Evolutionary conservation across 768 basidiomycete species (phyloP).

Genomic region (Boletus subparvulus): DNA sequence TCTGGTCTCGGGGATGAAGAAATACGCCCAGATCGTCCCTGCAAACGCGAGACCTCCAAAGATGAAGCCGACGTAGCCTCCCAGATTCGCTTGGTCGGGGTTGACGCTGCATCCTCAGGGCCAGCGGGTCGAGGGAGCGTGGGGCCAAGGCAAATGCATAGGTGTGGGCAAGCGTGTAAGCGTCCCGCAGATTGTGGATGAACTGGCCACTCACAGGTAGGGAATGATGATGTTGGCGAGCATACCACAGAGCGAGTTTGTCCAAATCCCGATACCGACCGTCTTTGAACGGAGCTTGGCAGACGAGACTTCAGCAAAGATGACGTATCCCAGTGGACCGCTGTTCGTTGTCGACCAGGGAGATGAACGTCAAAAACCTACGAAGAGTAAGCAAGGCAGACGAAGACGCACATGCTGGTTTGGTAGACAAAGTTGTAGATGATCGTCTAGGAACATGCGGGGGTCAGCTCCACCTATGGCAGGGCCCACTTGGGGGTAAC

Average conservation of each 20-base stretch:
- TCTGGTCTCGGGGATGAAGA: constrained; percentile 30
- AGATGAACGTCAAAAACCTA: not conserved
- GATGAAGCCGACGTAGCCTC: constrained; percentile 30
- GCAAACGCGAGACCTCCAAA: constrained; percentile 25
- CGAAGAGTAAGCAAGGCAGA: too few species aligned
- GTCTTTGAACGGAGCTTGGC: constrained; percentile 33
- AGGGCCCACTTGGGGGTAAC: not conserved
- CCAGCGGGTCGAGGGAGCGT: not conserved
- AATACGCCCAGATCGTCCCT: constrained; percentile 26
- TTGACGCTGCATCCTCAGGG: constrained; percentile 17
- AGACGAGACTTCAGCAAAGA: constrained; percentile 30
- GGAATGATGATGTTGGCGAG: constrained; percentile 28
- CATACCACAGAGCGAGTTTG: constrained; percentile 27
- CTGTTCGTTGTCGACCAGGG: constrained; percentile 2
- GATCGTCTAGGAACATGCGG: constrained; percentile 17
- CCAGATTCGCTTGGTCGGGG: constrained; percentile 27
- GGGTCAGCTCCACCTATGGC: not conserved
- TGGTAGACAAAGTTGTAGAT: constrained; percentile 33
- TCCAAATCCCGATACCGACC: constrained; percentile 27
- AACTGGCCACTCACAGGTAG: constrained; percentile 21
- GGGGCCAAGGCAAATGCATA: not conserved
- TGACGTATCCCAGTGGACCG: constrained; percentile 29
- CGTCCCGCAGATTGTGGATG: not conserved
- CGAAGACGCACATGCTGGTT: constrained; percentile 21
- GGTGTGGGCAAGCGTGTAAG: not conserved